Evolutionary conservation across 306 rosid genomes (phyloP).

Genomic region (Castanospermum australe): DNA sequence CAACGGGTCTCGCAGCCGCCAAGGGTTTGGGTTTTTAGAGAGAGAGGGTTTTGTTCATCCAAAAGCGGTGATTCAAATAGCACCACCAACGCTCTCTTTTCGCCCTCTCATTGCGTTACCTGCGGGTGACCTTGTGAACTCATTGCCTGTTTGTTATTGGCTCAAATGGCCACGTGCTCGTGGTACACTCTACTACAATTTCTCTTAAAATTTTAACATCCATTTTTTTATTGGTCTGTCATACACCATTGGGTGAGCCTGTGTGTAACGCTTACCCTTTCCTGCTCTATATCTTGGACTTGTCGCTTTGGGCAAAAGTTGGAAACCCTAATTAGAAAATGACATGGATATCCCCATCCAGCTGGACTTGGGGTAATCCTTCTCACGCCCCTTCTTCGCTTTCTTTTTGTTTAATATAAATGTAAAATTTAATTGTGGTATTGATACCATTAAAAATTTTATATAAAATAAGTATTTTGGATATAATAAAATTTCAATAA

Average conservation of each 20-base stretch:
- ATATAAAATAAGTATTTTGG: too few relatives aligned
- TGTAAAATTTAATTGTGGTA: too few relatives aligned
- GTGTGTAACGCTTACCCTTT: neutral
- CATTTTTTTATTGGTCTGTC: conserved; percentile 37
- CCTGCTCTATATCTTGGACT: conserved; percentile 27
- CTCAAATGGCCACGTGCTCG: conserved; percentile 22
- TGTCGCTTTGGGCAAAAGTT: conserved; percentile 34
- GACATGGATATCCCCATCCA: conserved; percentile 55
- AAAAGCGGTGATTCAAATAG: conserved; percentile 99
- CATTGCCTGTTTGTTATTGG: conserved; percentile 17
- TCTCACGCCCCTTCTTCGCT: conserved; percentile 20
- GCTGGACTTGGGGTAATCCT: conserved; percentile 25
- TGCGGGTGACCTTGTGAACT: conserved; percentile 46
- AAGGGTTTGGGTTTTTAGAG: conserved; percentile 90
- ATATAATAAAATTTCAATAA: too few relatives aligned
- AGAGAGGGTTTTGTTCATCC: conserved; percentile 83
- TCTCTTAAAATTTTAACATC: neutral
- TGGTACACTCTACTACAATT: too few relatives aligned
- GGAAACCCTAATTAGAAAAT: conserved; percentile 74
- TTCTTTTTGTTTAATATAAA: too few relatives aligned
- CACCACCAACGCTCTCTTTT: conserved; percentile 62
- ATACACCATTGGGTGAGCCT: neutral
- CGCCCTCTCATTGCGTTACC: conserved; percentile 29
- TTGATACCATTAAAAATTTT: too few relatives aligned
- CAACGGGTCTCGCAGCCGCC: conserved; percentile 96